Base-by-base conservation (phyloP, 2,329 filamentous ascomycete genomes). In the Penicillium janthinellum region DNA sequence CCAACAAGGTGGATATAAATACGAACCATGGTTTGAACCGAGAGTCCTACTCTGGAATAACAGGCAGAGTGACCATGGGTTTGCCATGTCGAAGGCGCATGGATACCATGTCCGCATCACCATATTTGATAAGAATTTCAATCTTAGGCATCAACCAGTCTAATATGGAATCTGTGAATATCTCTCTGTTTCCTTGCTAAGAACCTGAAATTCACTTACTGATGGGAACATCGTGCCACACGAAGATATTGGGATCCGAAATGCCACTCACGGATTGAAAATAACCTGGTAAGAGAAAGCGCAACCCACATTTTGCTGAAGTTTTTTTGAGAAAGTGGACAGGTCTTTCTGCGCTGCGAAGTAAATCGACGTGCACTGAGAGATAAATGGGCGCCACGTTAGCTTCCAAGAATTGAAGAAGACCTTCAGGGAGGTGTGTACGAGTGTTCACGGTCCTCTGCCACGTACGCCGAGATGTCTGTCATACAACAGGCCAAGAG, bases 41-140 rank as follows among this genome's bases (percentile, higher is more conserved):
- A 12, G 2, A 3, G 10, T 22, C 58, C 57, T 20, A 60, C 58
- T 60, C 58, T 42, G 44, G 37, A 34, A 57, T 37, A 44, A 57
- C 35, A 25, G 58, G 58, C 8, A 60, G 7, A n/a, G 41, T 48
- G 17, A 60, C 35, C 35, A 60, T 54, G 1, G 54, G 58, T 35
- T 57, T 57, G 6, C 49, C 41, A 20, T 57, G 6, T 17, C 31
- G 8, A 4, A 60, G 7, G 31, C 22, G 25, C 31, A n/a, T 28
- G n/a, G 22, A 28, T 34, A 48, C 45, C 31, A 34, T 48, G 10
- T 48, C 25, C 28, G n/a, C 31, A 34, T 48, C 45, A 34, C 45
- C 45, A 7, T 48, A 14, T 28, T 14, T 48, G 22, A 48, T 31
- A 28, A 48, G 25, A 4, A 48, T 14, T 14, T 28, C 22, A 2